Conservation (phyloP, 257 asterid genomes). For the Ilex asprella region DNA sequence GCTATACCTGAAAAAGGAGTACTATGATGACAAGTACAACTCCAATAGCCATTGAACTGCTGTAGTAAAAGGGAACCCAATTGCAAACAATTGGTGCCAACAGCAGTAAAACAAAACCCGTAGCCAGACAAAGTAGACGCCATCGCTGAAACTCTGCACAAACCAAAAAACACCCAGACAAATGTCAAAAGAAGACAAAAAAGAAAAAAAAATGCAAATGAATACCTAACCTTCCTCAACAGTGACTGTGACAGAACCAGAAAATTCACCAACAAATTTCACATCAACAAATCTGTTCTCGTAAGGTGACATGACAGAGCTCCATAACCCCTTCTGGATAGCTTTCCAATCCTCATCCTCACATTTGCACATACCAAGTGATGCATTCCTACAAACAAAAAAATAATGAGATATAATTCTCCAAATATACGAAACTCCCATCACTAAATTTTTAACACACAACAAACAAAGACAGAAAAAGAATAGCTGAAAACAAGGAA, state of each 20-base stretch:
- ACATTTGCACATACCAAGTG: constrained; percentile 66
- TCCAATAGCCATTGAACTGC: constrained; percentile 91
- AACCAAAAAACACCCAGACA: constrained; percentile 8
- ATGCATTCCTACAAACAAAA: constrained; percentile 60
- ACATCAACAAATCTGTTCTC: constrained; percentile 64
- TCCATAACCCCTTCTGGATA: constrained; percentile 54
- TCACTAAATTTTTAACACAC: neutral
- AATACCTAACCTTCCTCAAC: constrained; percentile 48
- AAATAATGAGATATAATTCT: neutral
- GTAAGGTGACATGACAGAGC: constrained; percentile 60
- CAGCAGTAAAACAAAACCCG: constrained; percentile 57
- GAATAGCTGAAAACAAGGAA: neutral
- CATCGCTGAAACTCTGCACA: constrained; percentile 68
- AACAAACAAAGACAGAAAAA: constrained; percentile 1
- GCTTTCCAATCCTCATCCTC: constrained; percentile 58
- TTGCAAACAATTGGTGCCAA: constrained; percentile 79
- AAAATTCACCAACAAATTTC: constrained; percentile 52
- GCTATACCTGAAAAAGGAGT: constrained; percentile 78
- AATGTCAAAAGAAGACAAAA: neutral
- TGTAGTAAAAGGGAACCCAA: constrained; percentile 93
- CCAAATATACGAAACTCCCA: constrained; percentile 3
- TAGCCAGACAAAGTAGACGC: constrained; percentile 58
- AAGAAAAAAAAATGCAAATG: constrained; percentile 10
- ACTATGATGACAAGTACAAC: constrained; percentile 70
- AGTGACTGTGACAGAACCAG: constrained; percentile 60